Base-by-base conservation (phyloP, 140 eudicot species). In the Ambrosia hybrid region DNA sequence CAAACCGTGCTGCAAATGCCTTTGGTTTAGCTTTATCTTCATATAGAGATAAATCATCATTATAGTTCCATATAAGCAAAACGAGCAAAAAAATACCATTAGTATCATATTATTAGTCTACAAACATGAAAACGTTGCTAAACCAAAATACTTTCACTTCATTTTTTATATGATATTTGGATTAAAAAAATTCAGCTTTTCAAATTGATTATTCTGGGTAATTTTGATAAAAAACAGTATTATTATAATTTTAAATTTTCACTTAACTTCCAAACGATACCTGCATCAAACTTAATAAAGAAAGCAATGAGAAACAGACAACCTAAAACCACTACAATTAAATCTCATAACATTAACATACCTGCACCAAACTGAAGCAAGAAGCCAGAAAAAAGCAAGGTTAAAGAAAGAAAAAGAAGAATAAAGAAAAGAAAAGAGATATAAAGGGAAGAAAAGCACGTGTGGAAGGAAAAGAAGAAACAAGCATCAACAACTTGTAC, bases 1-100 rank as follows among this genome's bases (percentile, higher is more conserved):
- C 85, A 83, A 95, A 91, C 38, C 95, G 95, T 68, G 97, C 99
- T 6, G 97, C 97, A 57, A 79, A 95, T 56, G 79, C 83, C 90
- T 83, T 95, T 60, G 99, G 90, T 84, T 95, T 95, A 51, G 84
- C 99, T 84, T 86, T 95, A 78, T 95, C 99, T 73, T 97, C 99
- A 73, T 91, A 95, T 9, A 95, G 91, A 61, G 97, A 83, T 63
- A 80, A 59, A 58, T 97, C 99, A 64, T 84, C 95, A 85, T 80
- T 95, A 59, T 79, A 84, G 80, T 95, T 97, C 99, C 91, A 65
- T 51, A 71, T 37, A 74, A 70, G 38, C 53, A 33, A 63, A 78
- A 72, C 41, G 65, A 41, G 74, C 55, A 60, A 65, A n/a, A 52
- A 36, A 7, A 66, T 63, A 58, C 33, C 51, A 33, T 53, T 52